Base-by-base conservation (phyloP, 768 basidiomycete genomes). In the Pleurotus citrinopileatus region DNA sequence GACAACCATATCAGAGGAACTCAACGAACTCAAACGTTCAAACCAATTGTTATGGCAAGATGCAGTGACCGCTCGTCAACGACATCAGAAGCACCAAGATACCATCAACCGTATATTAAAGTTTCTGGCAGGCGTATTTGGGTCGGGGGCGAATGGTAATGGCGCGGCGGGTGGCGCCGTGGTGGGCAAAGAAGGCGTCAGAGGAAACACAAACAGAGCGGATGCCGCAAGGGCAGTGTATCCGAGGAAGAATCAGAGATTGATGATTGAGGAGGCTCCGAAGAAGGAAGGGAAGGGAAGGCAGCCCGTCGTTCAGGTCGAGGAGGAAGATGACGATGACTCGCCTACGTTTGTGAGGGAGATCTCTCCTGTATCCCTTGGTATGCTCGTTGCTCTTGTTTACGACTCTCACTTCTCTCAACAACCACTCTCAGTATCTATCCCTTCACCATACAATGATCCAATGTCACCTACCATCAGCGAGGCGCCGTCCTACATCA, bases 21-120 rank as follows among this genome's bases (percentile, higher is more conserved):
- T 98, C 46, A 90, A 89, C 62, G 89, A 93, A 23, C 74, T 98
- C 42, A 94, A 96, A 70, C 77, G 79, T 54, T 89, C 86, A 2
- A 98, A 98, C 63, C 84, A 94, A 59, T 73, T 86, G 19, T 70
- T 98, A n/a, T 99, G 96, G 96, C 84, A 92, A 65, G 94, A 98
- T 64, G 86, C 93, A 1, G 69, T 93, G 59, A 73, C 81, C 27
- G 82, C 91, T 1, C 76, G 94, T 13, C 83, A 87, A 59, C 80
- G 84, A 54, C 87, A 96, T 63, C 86, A 93, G 66, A 94, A 91
- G 64, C 94, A 98, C 59, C 89, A 97, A 64, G 94, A 98, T 67
- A 97, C 94, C 19, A 94, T 98, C 66, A 94, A 97, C 63, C 76
- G 91, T 53, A 98, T 99, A 57, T 80, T 99, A 58, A 89, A 93